Evolutionary conservation across 306 rosid genomes (phyloP), one percentile per base, ranked within the genome.

Genomic region (Acacia confusa): DNA sequence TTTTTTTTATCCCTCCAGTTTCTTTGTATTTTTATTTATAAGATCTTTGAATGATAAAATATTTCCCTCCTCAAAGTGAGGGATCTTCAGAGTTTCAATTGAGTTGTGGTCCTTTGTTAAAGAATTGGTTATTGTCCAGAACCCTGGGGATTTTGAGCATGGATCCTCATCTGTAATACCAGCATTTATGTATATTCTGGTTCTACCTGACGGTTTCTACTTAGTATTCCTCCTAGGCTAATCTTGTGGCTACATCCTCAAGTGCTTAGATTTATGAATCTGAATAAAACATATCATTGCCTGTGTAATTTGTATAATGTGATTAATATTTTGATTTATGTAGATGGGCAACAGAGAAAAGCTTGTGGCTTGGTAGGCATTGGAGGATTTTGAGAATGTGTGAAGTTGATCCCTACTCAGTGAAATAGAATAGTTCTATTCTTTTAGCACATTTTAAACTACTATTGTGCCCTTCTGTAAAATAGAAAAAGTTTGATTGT

Each of bases 11-110:
- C 2, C 3, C 3, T 2, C 52, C 72, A 13, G 88, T 82, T 78
- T 41, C 72, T 82, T 77, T 89, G 89, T 90, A 88, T 82, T 87
- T 78, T 86, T 87, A 79, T 78, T 83, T 84, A 79, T 82, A 87
- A 84, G 87, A 82, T 69, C 82, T 79, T 87, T 87, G 90, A 84
- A 87, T 82, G 88, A 87, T 84, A 87, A 87, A 87, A 82, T 87
- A 72, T 79, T 79, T 87, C 90, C 88, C 88, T 79, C 84, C 70
- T 58, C 74, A 82, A 84, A 76, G 68, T 34, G 90, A 69, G 88
- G 90, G 88, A 82, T 36, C 70, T 4, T 34, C 58, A 48, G 84
- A 20, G 83, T 86, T 81, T 75, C 78, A 66, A 60, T 65, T 78
- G 77, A 81, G 77, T 82, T 82, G 52, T 45, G 47, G 86, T 79